Conservation (phyloP, 306 rosid genomes). For the Fragaria nilgerrensis region DNA sequence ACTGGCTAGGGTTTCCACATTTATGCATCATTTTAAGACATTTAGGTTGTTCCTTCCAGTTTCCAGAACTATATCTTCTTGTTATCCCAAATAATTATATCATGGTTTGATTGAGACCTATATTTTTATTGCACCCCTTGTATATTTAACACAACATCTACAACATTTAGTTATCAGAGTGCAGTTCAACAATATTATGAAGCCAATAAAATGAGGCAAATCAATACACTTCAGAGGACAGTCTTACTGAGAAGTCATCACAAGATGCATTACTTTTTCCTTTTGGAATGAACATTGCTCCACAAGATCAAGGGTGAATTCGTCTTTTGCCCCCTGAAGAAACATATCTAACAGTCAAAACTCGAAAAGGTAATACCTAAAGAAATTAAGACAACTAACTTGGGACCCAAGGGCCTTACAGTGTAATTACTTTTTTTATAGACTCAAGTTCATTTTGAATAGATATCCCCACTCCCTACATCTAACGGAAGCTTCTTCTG, state of each 20-base stretch:
- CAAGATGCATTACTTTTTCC: constrained; percentile 93
- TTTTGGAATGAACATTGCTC: constrained; percentile 96
- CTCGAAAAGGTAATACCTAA: neutral
- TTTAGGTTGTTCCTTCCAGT: neutral
- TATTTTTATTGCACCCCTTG: neutral
- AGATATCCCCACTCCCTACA: neutral
- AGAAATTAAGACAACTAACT: neutral
- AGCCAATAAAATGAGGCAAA: neutral
- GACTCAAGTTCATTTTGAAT: neutral
- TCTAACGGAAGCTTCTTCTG: neutral
- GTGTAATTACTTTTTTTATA: neutral
- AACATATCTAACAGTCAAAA: constrained; percentile 11
- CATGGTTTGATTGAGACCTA: neutral
- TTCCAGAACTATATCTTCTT: neutral
- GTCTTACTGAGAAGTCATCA: constrained; percentile 86
- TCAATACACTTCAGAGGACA: neutral
- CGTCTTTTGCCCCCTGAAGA: constrained; percentile 76
- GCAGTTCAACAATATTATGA: neutral
- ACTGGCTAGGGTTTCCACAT: neutral
- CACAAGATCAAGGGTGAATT: constrained; percentile 95
- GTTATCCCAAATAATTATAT: neutral
- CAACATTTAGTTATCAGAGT: neutral
- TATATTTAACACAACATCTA: neutral
- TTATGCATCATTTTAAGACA: neutral
- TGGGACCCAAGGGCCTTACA: neutral